These are phyloP conservation scores for Chrysochromulina parva DNA, from an alignment of 78 protist genomes.

Conservation along the genomic window DNA sequence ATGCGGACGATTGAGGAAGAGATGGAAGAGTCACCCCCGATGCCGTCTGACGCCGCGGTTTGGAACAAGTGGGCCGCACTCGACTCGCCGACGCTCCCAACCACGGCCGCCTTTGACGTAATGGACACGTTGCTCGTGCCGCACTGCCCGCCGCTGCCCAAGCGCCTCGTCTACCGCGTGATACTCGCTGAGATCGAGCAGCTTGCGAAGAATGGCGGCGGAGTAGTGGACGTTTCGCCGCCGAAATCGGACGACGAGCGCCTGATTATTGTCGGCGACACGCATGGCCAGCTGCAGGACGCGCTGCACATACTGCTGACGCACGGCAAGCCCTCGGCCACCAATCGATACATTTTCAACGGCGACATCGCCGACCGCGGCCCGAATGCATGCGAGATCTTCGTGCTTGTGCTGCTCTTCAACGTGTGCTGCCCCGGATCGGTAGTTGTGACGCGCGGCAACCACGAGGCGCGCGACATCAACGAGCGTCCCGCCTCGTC, in stretches of 20 bases:
- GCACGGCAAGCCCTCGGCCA: not conserved
- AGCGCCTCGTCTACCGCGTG: no score
- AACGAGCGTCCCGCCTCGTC: conserved; percentile 26
- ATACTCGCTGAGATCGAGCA: no score
- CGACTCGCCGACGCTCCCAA: no score
- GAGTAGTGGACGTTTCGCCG: not conserved
- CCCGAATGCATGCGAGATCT: conserved; percentile 32
- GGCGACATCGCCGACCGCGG: conserved; percentile 72
- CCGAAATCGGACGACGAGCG: not conserved
- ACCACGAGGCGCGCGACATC: conserved; percentile 59
- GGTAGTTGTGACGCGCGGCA: conserved; percentile 56
- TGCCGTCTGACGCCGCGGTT: no score
- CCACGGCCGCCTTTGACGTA: no score
- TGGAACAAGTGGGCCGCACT: no score
- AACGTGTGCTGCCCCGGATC: conserved; percentile 2
- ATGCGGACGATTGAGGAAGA: no score
- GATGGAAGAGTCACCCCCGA: no score
- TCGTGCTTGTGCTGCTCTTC: conserved; percentile 33
- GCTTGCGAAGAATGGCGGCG: no score
- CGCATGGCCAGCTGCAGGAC: conserved; percentile 35
- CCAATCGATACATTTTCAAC: conserved; percentile 38
- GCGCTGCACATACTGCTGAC: not conserved
- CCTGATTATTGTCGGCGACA: not conserved
- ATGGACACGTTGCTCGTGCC: no score
- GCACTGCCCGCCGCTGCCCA: no score